These are phyloP conservation scores for Nicotiana obtusifolia DNA, from an alignment of 257 asterid species.

Conservation along the genomic window DNA sequence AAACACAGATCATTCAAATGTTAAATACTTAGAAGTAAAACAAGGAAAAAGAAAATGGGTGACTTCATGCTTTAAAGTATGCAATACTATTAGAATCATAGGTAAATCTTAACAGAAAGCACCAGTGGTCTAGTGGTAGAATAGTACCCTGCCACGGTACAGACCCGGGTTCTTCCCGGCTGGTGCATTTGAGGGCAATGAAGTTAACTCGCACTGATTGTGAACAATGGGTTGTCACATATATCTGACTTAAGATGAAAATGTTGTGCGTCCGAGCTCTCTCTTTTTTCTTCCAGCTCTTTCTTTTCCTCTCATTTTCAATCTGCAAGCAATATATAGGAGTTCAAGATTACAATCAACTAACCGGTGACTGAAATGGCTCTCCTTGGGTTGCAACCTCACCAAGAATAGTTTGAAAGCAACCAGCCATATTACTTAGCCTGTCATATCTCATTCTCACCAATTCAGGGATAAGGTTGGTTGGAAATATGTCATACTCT, in stretches of 20 bases:
- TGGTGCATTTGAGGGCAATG: constrained; percentile 37
- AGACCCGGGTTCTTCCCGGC: constrained; percentile 92
- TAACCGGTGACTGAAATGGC: neutral
- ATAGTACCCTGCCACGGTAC: constrained; percentile 84
- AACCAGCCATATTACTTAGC: neutral
- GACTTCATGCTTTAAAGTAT: neutral
- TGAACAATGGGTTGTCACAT: neutral
- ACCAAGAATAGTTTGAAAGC: no score
- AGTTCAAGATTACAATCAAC: neutral
- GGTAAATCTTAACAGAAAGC: constrained; percentile 10
- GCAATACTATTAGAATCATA: rapidly evolving
- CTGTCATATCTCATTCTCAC: no score
- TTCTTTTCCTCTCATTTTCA: no score
- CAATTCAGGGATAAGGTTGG: no score
- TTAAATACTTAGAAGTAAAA: no score
- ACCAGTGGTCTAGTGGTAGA: constrained; percentile 93
- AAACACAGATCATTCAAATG: no score
- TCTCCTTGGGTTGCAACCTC: neutral
- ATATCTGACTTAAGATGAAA: neutral
- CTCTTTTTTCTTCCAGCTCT: no score
- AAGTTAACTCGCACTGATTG: neutral
- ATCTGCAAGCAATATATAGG: neutral
- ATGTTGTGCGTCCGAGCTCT: no score
- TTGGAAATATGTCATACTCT: neutral
- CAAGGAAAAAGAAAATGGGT: no score